A percentile compares a stretch with the other conserved stretches of the same genome.
These are phyloP conservation scores for Clarireedia paspali DNA, from an alignment of 2,329 filamentous ascomycete species.

Conservation along the genomic window DNA sequence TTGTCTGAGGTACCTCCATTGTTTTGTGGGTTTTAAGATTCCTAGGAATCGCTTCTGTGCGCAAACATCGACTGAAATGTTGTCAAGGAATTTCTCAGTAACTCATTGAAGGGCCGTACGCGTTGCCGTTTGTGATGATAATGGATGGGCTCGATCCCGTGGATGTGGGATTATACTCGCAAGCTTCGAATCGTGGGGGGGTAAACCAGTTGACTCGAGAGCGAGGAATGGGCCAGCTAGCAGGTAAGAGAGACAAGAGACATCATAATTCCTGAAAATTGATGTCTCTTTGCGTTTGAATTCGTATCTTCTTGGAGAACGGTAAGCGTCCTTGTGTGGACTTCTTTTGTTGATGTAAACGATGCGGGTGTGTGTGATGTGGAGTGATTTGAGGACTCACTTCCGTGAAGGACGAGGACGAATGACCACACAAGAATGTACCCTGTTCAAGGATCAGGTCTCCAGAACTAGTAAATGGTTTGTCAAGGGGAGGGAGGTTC, in stretches of 20 bases:
- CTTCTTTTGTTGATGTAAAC: too few species aligned
- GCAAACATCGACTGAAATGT: slow-evolving; percentile 8
- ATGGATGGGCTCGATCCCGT: background rate
- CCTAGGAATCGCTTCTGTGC: slow-evolving; percentile 7
- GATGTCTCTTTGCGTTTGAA: background rate
- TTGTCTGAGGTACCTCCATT: slow-evolving; percentile 19
- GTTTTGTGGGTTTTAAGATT: slow-evolving; percentile 2
- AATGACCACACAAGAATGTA: too few species aligned
- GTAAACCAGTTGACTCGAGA: slow-evolving; percentile 1
- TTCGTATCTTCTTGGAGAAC: background rate
- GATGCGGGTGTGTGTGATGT: too few species aligned
- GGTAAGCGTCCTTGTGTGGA: background rate
- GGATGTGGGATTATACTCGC: background rate
- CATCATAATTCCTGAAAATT: slow-evolving; percentile 7
- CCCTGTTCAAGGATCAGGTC: too few species aligned
- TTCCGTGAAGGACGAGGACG: too few species aligned
- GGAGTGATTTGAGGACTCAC: too few species aligned
- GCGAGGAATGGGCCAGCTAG: slow-evolving; percentile 4
- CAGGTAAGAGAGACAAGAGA: slow-evolving; percentile 2
- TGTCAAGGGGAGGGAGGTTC: too few species aligned
- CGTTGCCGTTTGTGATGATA: background rate
- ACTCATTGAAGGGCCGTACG: slow-evolving; percentile 2
- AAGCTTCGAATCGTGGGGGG: slow-evolving; percentile 1
- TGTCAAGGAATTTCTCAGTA: background rate
- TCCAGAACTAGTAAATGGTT: too few species aligned